Evolutionary conservation across 1,284 basidiomycete genomes (phyloP), one percentile per base, ranked within the genome.

Genomic region (Pterulicium gracile): DNA sequence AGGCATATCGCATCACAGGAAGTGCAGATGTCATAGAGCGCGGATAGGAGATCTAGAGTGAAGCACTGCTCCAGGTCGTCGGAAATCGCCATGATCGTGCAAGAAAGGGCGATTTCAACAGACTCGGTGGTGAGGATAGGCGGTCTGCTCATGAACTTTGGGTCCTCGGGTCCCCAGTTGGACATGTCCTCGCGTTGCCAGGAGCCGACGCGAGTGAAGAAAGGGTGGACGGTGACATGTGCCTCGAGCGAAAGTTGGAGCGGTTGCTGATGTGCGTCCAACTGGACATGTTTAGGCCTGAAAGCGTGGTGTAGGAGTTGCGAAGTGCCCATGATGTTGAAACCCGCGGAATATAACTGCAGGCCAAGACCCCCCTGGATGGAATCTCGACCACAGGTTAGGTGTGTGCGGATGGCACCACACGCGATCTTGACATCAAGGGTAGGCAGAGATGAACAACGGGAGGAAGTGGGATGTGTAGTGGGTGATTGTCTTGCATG

Each of bases 1-100:
- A 86, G 48, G 42, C 77, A 75, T 17, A 87, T 60, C 3, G 75
- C 73, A 52, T 89, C 85, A 4, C 79, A 67, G 7, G 69, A 66
- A 27, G 73, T 58, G 49, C 73, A 69, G 20, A 79, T 52, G 39
- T 81, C 70, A 1, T 72, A 54, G 27, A 76, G 68, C 12, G 74
- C 49, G 0, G 85, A 79, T 3, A 64, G 58, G 18, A 64, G 55
- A 49, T 79, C 70, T 34, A 86, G 55, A n/a, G 67, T 61, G 12
- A 75, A 66, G 24, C 70, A 55, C 20, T 60, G 60, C 23, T 65
- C 65, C 27, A 60, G 56, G 32, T 72, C 69, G 42, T 76, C 73
- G 24, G 76, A 63, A 43, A 67, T 64, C 7, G 78, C 80, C 4
- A 72, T 54, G 10, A 69, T 69, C 47, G 62, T 64, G 2, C 69